Percentiles rank a stretch among this genome's conserved stretches.
Evolutionary conservation across 148 eudicot genomes (phyloP).

Genomic region (Nepenthes gracilis): DNA sequence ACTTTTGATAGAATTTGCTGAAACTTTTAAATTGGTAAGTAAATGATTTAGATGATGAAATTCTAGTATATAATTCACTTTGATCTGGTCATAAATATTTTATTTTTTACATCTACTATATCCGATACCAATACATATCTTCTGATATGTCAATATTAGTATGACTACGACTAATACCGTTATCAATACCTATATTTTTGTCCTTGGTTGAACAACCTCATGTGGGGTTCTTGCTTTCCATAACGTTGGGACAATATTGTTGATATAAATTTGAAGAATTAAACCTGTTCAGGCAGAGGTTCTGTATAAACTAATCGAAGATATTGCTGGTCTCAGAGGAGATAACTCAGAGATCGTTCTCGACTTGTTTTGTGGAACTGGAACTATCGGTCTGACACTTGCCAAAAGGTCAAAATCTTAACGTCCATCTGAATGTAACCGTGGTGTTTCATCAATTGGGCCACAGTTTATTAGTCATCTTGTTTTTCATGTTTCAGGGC

Average conservation of each 20-base stretch:
- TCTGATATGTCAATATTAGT: too few relatives aligned
- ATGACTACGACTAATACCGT: too few relatives aligned
- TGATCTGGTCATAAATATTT: too few relatives aligned
- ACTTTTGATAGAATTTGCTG: too few relatives aligned
- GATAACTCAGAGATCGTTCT: conserved; percentile 88
- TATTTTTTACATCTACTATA: too few relatives aligned
- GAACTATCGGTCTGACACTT: conserved; percentile 91
- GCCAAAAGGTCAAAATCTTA: conserved; percentile 51
- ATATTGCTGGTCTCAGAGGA: conserved; percentile 76
- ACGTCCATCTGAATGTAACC: conserved; percentile 4
- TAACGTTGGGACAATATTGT: conserved; percentile 1
- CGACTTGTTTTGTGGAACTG: conserved; percentile 96
- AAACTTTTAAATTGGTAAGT: too few relatives aligned
- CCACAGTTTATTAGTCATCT: background rate
- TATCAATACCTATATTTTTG: too few relatives aligned
- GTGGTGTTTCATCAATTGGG: background rate
- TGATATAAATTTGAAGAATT: conserved; percentile 6
- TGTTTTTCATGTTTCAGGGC: conserved; percentile 29
- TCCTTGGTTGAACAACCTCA: background rate
- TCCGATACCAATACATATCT: too few relatives aligned
- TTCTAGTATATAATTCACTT: too few relatives aligned
- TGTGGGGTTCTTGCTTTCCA: conserved; percentile 1
- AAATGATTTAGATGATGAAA: too few relatives aligned
- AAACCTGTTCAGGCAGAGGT: conserved; percentile 65
- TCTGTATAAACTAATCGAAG: conserved; percentile 82